phyloP scores from a whole-genome alignment of 148 eudicot genomes.

The Nepenthes gracilis region DNA sequence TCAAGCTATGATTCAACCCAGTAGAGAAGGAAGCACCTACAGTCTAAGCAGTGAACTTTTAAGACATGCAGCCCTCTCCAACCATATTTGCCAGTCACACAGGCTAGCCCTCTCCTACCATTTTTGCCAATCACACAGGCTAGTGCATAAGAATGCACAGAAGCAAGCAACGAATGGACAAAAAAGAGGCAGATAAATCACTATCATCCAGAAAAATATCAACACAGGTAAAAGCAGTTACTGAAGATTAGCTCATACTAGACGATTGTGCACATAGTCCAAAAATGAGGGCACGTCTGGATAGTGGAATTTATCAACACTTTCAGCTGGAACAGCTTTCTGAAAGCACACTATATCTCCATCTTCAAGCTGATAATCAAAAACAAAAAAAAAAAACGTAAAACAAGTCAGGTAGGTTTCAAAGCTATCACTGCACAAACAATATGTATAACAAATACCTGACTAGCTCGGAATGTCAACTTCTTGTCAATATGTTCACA shows the following conservation, averaged over 20 bases:
- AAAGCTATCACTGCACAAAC: neutral
- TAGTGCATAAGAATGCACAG: no score
- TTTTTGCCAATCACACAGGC: no score
- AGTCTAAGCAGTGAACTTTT: no score
- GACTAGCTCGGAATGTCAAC: conserved; percentile 47
- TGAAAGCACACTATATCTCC: conserved; percentile 97
- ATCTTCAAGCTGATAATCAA: conserved; percentile 63
- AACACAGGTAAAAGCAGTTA: no score
- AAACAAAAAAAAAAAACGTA: neutral
- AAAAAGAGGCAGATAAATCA: no score
- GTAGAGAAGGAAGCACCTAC: no score
- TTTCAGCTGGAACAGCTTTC: conserved; percentile 37
- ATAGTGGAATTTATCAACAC: conserved; percentile 38
- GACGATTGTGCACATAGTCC: conserved; percentile 93
- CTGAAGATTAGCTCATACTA: conserved; percentile 27
- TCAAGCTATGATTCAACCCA: no score
- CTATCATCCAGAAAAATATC: no score
- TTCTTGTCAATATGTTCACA: conserved; percentile 76
- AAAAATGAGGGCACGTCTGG: conserved; percentile 78
- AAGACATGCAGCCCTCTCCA: no score
- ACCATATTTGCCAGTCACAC: no score
- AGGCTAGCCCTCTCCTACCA: no score
- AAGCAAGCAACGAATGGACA: no score
- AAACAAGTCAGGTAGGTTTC: neutral
- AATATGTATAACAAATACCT: conserved; percentile 33